These are phyloP conservation scores for Endothia cerciana DNA, from an alignment of 2,329 filamentous ascomycete genomes.

Conservation along the genomic window DNA sequence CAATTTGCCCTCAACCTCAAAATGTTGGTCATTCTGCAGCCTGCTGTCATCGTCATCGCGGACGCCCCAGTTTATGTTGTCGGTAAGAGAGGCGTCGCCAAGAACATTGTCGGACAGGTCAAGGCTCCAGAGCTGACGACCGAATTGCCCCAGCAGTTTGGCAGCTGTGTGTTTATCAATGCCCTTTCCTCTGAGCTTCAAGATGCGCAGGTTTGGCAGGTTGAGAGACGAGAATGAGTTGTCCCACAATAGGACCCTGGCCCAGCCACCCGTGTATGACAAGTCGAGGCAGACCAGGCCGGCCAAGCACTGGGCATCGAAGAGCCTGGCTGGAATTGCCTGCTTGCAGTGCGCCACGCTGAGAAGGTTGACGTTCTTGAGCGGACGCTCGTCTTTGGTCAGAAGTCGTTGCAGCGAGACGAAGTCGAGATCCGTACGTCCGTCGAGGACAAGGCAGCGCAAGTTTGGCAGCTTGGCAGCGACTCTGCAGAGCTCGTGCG, in stretches of 20 bases:
- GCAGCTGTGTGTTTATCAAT: conserved; percentile 47
- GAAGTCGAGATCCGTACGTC: conserved; percentile 50
- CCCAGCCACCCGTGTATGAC: conserved; percentile 52
- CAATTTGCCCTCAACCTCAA: conserved; percentile 52
- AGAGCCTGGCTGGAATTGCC: conserved; percentile 47
- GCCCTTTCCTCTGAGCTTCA: conserved; percentile 54
- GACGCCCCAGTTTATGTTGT: conserved; percentile 43
- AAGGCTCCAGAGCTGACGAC: conserved; percentile 57
- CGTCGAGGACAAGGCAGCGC: conserved; percentile 52
- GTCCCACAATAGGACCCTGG: conserved; percentile 36
- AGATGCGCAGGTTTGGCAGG: conserved; percentile 53
- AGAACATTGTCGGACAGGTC: conserved; percentile 58
- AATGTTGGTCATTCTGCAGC: conserved; percentile 44
- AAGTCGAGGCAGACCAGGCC: conserved; percentile 57
- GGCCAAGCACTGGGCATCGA: conserved; percentile 42
- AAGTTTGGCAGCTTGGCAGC: conserved; percentile 48
- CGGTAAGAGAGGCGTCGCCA: conserved; percentile 48
- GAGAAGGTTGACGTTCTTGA: conserved; percentile 44
- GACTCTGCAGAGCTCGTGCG: conserved; percentile 41
- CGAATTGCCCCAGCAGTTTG: conserved; percentile 41
- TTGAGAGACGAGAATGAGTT: conserved; percentile 39
- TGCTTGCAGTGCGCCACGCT: conserved; percentile 49
- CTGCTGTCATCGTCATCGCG: conserved; percentile 31
- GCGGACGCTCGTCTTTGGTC: background rate
- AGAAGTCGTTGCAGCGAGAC: conserved; percentile 36